phyloP scores from a whole-genome alignment of 1,284 basidiomycete species.

The Ceratobasidium papillatum region DNA sequence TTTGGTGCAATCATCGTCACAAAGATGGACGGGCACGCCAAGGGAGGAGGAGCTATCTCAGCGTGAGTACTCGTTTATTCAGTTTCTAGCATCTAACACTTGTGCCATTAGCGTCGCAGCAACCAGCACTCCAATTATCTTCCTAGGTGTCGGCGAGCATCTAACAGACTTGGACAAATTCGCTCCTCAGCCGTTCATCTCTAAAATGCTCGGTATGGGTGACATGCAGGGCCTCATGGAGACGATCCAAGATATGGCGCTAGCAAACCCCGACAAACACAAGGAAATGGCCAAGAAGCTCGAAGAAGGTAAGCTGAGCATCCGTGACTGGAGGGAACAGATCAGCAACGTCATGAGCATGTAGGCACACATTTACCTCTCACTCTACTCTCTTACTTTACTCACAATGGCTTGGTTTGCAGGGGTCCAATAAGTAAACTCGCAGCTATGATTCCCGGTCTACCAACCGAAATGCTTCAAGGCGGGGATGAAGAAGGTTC shows the following conservation, averaged over 20 bases:
- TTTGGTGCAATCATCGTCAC: conserved; percentile 99
- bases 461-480: conserved; percentile 88
- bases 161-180: conserved; percentile 96
- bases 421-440: conserved; percentile 98
- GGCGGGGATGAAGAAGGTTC: conserved; percentile 93
- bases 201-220: conserved; percentile 93
- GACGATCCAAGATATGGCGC: conserved; percentile 94
- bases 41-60: conserved; percentile 98
- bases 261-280: conserved; percentile 93
- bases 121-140: conserved; percentile 98
- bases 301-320: conserved; percentile 94
- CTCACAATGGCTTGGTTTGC: conserved; percentile 23
- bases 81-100: conserved; percentile 33
- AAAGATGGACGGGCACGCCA: conserved; percentile 99
- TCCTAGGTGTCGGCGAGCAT: conserved; percentile 98
- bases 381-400: not conserved
- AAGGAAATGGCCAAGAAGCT: conserved; percentile 99
- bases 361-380: conserved; percentile 58
- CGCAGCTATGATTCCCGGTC: conserved; percentile 98
- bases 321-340: conserved; percentile 98
- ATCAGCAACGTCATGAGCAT: conserved; percentile 98
- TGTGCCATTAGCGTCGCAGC: conserved; percentile 83
- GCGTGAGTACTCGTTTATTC: conserved; percentile 69
- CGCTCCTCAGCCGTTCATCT: conserved; percentile 96
- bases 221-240: conserved; percentile 98